These are phyloP conservation scores for Melampsora medusae DNA, from an alignment of 1,284 basidiomycete species.

Conservation along the genomic window DNA sequence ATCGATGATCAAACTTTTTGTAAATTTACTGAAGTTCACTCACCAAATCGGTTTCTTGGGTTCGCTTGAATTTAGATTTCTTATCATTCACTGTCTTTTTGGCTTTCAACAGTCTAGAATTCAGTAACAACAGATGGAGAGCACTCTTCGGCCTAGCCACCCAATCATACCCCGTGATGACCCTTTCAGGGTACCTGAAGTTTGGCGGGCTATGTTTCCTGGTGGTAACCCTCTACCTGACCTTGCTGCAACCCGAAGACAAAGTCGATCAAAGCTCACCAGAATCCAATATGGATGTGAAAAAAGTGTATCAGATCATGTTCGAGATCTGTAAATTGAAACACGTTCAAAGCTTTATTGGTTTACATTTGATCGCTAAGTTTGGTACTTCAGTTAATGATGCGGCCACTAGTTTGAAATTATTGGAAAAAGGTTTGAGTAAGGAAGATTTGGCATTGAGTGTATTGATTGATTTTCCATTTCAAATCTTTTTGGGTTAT, in stretches of 20 bases:
- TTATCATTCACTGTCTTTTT: conserved; percentile 96
- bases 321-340: conserved; percentile 87
- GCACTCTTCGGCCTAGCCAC: conserved; percentile 46
- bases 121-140: conserved; percentile 62
- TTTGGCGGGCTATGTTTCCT: conserved; percentile 83
- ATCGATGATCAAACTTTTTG: too few relatives aligned
- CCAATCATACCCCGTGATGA: conserved; percentile 74
- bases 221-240: conserved; percentile 78
- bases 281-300: conserved; percentile 83
- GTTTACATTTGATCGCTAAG: conserved; percentile 88
- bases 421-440: conserved; percentile 92
- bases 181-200: conserved; percentile 75
- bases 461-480: conserved; percentile 95
- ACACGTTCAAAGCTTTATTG: conserved; percentile 87
- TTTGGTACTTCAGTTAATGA: conserved; percentile 95
- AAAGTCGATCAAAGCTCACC: conserved; percentile 69
- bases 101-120: conserved; percentile 90
- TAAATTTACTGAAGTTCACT: too few relatives aligned
- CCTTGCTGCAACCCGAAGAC: conserved; percentile 69
- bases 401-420: conserved; percentile 84
- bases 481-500: conserved; percentile 93
- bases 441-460: conserved; percentile 93
- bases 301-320: conserved; percentile 87
- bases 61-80: conserved; percentile 60
- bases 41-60: too few relatives aligned